Percentiles rank a stretch among this genome's conserved stretches.
phyloP scores from a whole-genome alignment of 192 early-diverging fungal species.

The Rhizophlyctis rosea region DNA sequence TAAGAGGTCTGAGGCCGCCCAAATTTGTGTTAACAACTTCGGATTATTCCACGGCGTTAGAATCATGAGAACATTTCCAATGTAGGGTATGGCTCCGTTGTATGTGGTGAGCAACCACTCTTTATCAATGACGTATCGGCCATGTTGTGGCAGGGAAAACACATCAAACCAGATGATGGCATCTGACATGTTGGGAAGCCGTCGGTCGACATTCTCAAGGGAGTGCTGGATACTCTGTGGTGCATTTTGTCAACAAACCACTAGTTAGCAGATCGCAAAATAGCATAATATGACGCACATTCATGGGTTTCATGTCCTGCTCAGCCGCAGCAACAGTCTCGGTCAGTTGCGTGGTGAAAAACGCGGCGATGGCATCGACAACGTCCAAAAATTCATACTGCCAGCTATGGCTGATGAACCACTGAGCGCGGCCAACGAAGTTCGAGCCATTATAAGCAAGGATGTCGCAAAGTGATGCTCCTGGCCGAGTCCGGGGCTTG shows the following conservation, averaged over 20 bases:
- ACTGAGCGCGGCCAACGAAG: background rate
- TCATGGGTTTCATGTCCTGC: background rate
- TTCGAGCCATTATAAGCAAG: background rate
- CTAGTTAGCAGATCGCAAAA: too few relatives aligned
- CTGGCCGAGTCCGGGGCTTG: background rate
- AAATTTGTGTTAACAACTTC: background rate
- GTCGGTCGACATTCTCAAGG: too few relatives aligned
- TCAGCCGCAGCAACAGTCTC: background rate
- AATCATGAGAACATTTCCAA: background rate
- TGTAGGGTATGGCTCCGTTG: background rate
- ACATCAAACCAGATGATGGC: background rate
- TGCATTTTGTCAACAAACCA: too few relatives aligned
- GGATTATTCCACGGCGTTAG: background rate
- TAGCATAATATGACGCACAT: too few relatives aligned
- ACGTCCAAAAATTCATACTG: background rate
- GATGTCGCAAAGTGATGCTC: background rate
- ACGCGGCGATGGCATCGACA: background rate
- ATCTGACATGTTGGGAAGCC: too few relatives aligned
- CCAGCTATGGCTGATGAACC: background rate
- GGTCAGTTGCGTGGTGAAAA: background rate
- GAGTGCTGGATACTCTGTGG: too few relatives aligned
- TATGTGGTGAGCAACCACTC: background rate
- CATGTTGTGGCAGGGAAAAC: background rate
- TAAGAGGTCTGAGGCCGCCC: background rate
- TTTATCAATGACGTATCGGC: background rate